Conservation (phyloP, 2,329 filamentous ascomycete species). For the Raffaelea ambrosiae region DNA sequence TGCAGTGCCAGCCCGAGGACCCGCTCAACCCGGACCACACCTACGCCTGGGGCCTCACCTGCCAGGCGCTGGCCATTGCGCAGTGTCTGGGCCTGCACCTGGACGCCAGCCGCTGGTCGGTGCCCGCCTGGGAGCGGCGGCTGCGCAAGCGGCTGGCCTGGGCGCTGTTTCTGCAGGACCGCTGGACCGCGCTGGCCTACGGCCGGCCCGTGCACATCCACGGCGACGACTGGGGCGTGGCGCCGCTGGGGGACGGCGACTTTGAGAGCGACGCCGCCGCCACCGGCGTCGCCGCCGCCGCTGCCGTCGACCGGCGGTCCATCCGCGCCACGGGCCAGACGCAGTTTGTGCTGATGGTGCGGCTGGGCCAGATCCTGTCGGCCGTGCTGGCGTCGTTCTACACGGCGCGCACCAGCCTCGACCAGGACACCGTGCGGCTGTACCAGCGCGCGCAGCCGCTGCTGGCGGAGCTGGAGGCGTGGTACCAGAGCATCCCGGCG, state of each 20-base stretch:
- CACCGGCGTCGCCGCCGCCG: not conserved
- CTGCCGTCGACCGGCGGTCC: constrained; percentile 20
- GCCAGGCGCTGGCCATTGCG: constrained; percentile 38
- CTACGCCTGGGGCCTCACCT: constrained; percentile 29
- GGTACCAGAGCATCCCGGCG: constrained; percentile 35
- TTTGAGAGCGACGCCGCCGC: constrained; percentile 12
- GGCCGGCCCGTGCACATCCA: constrained; percentile 44
- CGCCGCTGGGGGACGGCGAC: constrained; percentile 11
- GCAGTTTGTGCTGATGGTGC: constrained; percentile 37
- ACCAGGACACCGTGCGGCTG: constrained; percentile 24
- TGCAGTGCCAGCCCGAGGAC: constrained; percentile 26
- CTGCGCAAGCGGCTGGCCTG: constrained; percentile 49
- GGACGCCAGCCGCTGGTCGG: constrained; percentile 46
- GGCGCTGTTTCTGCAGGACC: constrained; percentile 54
- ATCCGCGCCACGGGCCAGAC: constrained; percentile 27
- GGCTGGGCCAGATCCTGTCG: constrained; percentile 36
- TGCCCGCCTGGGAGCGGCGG: constrained; percentile 49
- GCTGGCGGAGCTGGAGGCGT: constrained; percentile 36
- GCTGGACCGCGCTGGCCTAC: constrained; percentile 44
- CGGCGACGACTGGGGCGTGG: constrained; percentile 39
- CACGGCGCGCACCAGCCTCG: constrained; percentile 20
- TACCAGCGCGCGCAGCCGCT: constrained; percentile 39
- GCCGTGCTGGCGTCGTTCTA: constrained; percentile 37
- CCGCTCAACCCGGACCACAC: constrained; percentile 25
- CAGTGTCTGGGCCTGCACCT: constrained; percentile 46